These are phyloP conservation scores for Penicillium robsamsonii DNA, from an alignment of 495 filamentous ascomycete species.

Conservation along the genomic window DNA sequence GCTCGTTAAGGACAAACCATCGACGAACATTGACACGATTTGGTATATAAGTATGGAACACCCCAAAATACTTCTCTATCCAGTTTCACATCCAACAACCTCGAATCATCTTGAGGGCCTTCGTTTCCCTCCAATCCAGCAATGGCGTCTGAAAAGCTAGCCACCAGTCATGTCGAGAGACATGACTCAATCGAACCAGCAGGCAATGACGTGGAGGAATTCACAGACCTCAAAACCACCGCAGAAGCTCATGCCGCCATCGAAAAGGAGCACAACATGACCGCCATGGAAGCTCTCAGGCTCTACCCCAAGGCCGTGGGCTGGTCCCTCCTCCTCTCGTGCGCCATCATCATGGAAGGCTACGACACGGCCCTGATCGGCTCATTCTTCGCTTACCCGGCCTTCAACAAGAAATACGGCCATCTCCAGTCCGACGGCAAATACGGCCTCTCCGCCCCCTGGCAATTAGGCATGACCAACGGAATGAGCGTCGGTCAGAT, in stretches of 20 bases:
- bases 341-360: conserved; percentile 53
- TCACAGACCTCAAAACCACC: conserved; percentile 21
- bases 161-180: conserved; percentile 10
- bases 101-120: neutral
- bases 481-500: conserved; percentile 62
- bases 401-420: conserved; percentile 67
- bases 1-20: neutral
- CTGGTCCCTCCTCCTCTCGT: conserved; percentile 50
- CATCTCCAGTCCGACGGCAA: conserved; percentile 46
- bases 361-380: conserved; percentile 50
- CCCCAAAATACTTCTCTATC: neutral
- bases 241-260: conserved; percentile 15
- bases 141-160: conserved; percentile 6
- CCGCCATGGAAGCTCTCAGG: conserved; percentile 37
- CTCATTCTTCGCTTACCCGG: conserved; percentile 41
- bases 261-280: conserved; percentile 39
- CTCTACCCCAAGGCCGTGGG: conserved; percentile 53
- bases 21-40: neutral
- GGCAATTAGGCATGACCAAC: conserved; percentile 73
- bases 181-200: neutral
- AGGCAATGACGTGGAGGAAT: neutral
- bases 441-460: conserved; percentile 52
- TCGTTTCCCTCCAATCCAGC: neutral
- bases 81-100: neutral
- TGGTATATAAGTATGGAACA: neutral